A percentile compares a stretch with the other conserved stretches of the same genome.
These are phyloP conservation scores for Saccharomycopsis sp. DNA, from an alignment of 805 yeast genomes.

Conservation along the genomic window DNA sequence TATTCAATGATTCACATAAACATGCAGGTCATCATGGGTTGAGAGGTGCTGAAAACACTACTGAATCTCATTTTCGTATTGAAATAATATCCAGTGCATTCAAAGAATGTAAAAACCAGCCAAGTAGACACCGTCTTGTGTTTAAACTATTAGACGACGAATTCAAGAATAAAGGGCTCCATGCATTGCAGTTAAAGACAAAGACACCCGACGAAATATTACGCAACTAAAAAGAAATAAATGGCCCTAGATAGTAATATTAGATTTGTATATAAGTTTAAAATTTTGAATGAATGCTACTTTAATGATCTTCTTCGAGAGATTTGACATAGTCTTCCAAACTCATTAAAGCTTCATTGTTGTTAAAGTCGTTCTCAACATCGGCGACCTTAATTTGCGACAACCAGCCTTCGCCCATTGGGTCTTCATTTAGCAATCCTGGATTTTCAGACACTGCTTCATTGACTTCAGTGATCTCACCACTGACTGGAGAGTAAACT, in stretches of 20 bases:
- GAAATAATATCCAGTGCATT: conserved; percentile 67
- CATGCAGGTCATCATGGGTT: conserved; percentile 86
- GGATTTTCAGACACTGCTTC: conserved; percentile 61
- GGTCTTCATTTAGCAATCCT: conserved; percentile 75
- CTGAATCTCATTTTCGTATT: conserved; percentile 79
- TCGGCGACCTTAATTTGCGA: conserved; percentile 60
- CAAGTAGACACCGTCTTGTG: conserved; percentile 72
- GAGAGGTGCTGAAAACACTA: conserved; percentile 59
- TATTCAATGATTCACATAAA: conserved; percentile 77
- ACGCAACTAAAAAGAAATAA: too few relatives aligned
- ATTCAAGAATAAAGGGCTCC: conserved; percentile 63
- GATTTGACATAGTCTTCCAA: conserved; percentile 50
- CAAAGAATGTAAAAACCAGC: conserved; percentile 48
- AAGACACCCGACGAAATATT: conserved; percentile 65
- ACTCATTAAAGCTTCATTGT: conserved; percentile 41
- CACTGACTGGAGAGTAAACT: conserved; percentile 80
- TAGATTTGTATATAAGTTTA: too few relatives aligned
- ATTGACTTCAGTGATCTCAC: conserved; percentile 70
- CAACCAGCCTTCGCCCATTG: conserved; percentile 93
- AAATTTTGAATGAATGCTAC: too few relatives aligned
- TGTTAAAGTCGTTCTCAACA: conserved; percentile 36
- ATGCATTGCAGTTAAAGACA: conserved; percentile 81
- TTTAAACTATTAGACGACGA: conserved; percentile 68
- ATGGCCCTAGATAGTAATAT: too few relatives aligned
- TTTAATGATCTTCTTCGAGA: conserved; percentile 41